These are phyloP conservation scores for Selenicereus undatus DNA, from an alignment of 148 eudicot genomes.

Conservation along the genomic window DNA sequence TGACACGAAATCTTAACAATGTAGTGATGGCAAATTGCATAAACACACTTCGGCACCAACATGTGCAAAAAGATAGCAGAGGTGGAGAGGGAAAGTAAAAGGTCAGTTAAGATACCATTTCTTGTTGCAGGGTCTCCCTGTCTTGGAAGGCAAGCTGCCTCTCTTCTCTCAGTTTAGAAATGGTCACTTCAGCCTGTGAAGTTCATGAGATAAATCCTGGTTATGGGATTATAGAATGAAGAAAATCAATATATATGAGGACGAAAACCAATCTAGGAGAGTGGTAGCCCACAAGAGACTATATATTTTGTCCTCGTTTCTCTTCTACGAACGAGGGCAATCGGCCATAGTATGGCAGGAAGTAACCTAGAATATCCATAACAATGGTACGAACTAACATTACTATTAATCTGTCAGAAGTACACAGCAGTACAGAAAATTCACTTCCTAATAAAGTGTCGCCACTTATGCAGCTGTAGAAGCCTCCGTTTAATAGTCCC, in stretches of 20 bases:
- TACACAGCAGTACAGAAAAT: background rate
- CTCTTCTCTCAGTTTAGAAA: conserved; percentile 59
- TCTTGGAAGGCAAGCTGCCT: conserved; percentile 52
- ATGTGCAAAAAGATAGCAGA: background rate
- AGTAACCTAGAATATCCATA: background rate
- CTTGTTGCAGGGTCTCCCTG: conserved; percentile 50
- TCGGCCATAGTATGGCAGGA: background rate
- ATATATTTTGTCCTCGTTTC: too few relatives aligned
- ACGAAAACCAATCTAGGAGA: background rate
- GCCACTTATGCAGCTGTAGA: background rate
- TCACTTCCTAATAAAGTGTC: background rate
- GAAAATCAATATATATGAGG: background rate
- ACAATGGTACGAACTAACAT: too few relatives aligned
- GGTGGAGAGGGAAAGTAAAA: background rate
- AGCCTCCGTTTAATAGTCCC: background rate
- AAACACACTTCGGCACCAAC: background rate
- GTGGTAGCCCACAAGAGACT: background rate
- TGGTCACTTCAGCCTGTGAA: conserved; percentile 63
- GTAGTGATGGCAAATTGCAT: too few relatives aligned
- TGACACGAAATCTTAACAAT: background rate
- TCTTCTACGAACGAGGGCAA: background rate
- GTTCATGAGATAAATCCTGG: conserved; percentile 16
- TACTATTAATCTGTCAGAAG: background rate
- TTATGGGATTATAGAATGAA: background rate
- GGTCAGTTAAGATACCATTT: conserved; percentile 45